Conservation (phyloP, 2,329 filamentous ascomycete species). For the Tolypocladium sp. region DNA sequence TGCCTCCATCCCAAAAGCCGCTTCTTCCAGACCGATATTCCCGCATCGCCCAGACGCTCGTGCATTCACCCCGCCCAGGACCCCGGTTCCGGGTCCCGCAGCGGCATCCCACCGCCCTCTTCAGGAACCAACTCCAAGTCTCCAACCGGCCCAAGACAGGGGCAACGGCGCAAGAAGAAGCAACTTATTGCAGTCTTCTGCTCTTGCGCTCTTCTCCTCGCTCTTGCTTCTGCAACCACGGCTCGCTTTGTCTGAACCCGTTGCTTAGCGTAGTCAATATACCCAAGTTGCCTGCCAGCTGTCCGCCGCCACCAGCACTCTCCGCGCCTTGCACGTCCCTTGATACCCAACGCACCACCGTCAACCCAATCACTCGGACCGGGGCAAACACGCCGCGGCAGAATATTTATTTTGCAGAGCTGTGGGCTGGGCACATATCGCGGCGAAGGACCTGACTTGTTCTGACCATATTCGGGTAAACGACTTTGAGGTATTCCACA, state of each 20-base stretch:
- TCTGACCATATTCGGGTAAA: background rate
- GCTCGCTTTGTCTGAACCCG: background rate
- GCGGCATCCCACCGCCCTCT: background rate
- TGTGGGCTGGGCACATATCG: background rate
- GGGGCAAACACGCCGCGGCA: background rate
- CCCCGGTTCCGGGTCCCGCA: background rate
- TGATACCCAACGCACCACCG: constrained; percentile 9
- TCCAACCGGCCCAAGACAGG: background rate
- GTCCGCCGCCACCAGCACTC: constrained; percentile 1
- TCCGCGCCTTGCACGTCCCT: background rate
- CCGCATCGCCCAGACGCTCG: background rate
- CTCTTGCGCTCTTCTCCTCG: background rate
- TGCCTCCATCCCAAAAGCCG: background rate
- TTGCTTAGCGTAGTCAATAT: constrained; percentile 5
- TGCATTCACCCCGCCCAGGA: background rate
- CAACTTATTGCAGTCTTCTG: background rate
- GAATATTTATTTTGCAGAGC: background rate
- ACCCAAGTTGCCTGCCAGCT: background rate
- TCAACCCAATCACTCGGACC: constrained; percentile 2
- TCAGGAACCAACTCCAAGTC: background rate
- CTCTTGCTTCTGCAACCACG: background rate
- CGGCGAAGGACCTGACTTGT: background rate
- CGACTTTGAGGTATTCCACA: background rate
- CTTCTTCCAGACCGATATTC: background rate
- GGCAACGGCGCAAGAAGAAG: background rate